Conservation (phyloP, 2,329 filamentous ascomycete species). For the Hyphodiscus sp. region DNA sequence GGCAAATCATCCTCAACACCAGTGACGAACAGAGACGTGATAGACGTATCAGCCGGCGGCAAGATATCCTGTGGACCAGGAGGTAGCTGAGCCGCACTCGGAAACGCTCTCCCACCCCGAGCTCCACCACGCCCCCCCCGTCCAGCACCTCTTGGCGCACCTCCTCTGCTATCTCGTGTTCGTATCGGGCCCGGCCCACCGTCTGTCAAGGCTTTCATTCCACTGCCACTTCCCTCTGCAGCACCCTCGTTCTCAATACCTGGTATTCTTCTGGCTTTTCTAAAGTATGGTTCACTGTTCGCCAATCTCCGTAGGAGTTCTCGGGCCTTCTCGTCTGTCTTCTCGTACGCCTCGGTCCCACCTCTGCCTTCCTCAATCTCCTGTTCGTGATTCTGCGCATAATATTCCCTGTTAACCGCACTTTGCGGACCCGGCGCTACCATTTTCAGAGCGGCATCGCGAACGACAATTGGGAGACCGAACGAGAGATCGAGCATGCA, state of each 20-base stretch:
- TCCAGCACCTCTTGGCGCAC: slow-evolving; percentile 31
- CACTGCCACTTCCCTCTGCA: slow-evolving; percentile 22
- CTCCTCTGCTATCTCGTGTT: slow-evolving; percentile 58
- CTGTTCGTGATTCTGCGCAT: slow-evolving; percentile 93
- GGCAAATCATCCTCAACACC: slow-evolving; percentile 94
- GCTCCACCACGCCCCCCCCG: slow-evolving; percentile 35
- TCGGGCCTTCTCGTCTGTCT: slow-evolving; percentile 93
- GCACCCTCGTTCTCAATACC: slow-evolving; percentile 41
- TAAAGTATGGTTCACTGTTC: slow-evolving; percentile 90
- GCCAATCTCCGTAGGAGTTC: slow-evolving; percentile 81
- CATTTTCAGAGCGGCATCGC: slow-evolving; percentile 97
- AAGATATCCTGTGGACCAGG: slow-evolving; percentile 79
- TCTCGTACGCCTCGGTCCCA: slow-evolving; percentile 84
- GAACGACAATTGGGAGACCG: slow-evolving; percentile 86
- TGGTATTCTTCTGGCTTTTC: slow-evolving; percentile 74
- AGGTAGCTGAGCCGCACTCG: slow-evolving; percentile 65
- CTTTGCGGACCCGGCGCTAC: slow-evolving; percentile 88
- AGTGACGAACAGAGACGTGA: slow-evolving; percentile 91
- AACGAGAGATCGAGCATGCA: slow-evolving; percentile 98
- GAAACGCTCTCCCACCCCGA: slow-evolving; percentile 50
- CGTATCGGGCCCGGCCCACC: slow-evolving; percentile 72
- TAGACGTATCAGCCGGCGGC: slow-evolving; percentile 75
- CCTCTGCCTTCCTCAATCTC: slow-evolving; percentile 89
- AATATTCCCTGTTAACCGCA: slow-evolving; percentile 93
- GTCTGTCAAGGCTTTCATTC: slow-evolving; percentile 34